Base-by-base conservation (phyloP, 257 asterid genomes). In the Coffea canephora region DNA sequence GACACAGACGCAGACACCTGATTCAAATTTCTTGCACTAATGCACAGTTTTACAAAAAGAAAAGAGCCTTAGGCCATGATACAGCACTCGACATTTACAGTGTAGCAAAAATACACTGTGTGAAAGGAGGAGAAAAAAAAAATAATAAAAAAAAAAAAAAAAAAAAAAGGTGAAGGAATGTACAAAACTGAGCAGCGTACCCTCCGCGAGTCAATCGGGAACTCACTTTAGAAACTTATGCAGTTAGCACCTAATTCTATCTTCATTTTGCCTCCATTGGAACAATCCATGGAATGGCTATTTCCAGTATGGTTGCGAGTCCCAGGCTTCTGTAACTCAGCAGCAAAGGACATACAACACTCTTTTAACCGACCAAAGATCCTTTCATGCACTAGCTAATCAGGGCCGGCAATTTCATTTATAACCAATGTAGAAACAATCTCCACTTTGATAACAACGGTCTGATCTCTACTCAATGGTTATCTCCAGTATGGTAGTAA, bases 311-410 rank as follows among this genome's bases (percentile, higher is more conserved):
- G 5, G 96, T 92, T 52, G 97, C 91, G 46, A 93, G 93, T 80
- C 97, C 81, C 23, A 97, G 96, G 78, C 85, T 94, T 81, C 89
- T 89, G 59, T 90, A 92, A 80, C 97, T 87, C 83, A 92, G 86
- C 74, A 90, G 96, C 82, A 92, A 75, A 79, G 98, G 89, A 82
- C 97, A 90, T 4, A 91, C 97, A 43, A 96, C 98, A 72, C 89
- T 89, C 16, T 52, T 90, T 55, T 52, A 4, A 94, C 93, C 48
- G 98, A 91, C 7, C 95, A 91, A 82, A 91, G 55, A 19, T 97
- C 97, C 98, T 92, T 90, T 85, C 97, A 91, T 2, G 97, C 97
- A 65, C 97, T 98, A 16, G 97, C 97, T 18, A 85, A 92, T 97
- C 97, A 95, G 2, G 97, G 98, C 31, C 0, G 97, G 97, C 87